phyloP scores from a whole-genome alignment of 306 rosid genomes.

The Dalbergia cochinchinensis region DNA sequence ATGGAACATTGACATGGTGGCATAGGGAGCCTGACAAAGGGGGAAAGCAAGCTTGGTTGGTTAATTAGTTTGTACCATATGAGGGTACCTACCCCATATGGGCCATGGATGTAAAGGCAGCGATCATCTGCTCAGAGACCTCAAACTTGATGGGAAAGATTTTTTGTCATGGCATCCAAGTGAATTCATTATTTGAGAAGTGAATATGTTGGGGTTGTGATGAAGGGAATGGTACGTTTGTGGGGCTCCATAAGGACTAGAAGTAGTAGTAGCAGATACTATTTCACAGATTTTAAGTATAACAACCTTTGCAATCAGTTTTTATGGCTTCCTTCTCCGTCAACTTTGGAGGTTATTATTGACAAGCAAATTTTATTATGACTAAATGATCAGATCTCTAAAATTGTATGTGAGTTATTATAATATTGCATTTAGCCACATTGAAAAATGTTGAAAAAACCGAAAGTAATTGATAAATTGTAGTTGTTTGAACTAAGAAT shows the following conservation, averaged over 20 bases:
- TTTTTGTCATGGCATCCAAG: conserved; percentile 36
- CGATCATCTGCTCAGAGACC: conserved; percentile 38
- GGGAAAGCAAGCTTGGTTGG: conserved; percentile 30
- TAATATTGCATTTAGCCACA: background rate
- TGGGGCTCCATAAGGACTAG: conserved; percentile 48
- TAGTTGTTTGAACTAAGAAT: no score
- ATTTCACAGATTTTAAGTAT: conserved; percentile 39
- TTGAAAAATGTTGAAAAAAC: background rate
- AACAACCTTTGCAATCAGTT: conserved; percentile 26
- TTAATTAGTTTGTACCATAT: conserved; percentile 26
- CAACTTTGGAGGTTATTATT: conserved; percentile 43
- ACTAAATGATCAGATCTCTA: no score
- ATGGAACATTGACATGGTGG: conserved; percentile 67
- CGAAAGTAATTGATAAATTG: no score
- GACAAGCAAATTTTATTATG: no score
- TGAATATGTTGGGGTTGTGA: conserved; percentile 20
- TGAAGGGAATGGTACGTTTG: conserved; percentile 20
- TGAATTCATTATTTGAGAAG: conserved; percentile 18
- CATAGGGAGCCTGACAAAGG: conserved; percentile 34
- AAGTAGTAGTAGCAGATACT: conserved; percentile 43
- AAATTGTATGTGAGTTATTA: no score
- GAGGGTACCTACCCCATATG: conserved; percentile 49
- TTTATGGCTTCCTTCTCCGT: conserved; percentile 19
- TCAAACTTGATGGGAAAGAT: conserved; percentile 12
- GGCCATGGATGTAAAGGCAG: conserved; percentile 46